Evolutionary conservation across 179 eudicot genomes (phyloP).

Genomic region (Silene noctiflora): DNA sequence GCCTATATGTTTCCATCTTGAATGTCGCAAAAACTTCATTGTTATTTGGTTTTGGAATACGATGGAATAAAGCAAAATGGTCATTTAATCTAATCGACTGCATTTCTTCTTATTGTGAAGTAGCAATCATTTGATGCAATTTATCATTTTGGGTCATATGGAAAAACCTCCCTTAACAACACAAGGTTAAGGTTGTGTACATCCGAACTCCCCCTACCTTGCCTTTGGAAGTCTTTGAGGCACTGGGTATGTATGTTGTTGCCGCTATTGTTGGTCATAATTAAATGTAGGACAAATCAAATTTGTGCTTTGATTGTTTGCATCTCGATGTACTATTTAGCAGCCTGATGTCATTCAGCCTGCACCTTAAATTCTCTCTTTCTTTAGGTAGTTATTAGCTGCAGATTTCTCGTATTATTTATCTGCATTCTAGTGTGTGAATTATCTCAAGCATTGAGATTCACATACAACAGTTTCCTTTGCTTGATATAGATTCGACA

Average conservation of each 20-base stretch:
- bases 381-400: background rate
- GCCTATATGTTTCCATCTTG: background rate
- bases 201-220: no score
- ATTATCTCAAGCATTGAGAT: background rate
- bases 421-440: background rate
- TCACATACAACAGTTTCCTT: background rate
- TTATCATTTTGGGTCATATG: no score
- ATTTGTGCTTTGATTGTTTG: background rate
- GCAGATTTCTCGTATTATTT: background rate
- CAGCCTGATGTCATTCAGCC: background rate
- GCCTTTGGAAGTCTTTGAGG: no score
- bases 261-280: background rate
- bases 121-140: no score
- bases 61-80: no score
- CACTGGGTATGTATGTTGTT: no score
- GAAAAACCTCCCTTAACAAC: no score
- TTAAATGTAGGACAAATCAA: background rate
- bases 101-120: no score
- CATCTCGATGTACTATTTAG: background rate
- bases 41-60: no score
- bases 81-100: no score
- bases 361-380: background rate
- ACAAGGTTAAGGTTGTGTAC: no score
- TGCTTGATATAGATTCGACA: background rate
- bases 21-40: no score